Evolutionary conservation across 1,284 basidiomycete genomes (phyloP).

Genomic region (Apiotrichum gamsii): DNA sequence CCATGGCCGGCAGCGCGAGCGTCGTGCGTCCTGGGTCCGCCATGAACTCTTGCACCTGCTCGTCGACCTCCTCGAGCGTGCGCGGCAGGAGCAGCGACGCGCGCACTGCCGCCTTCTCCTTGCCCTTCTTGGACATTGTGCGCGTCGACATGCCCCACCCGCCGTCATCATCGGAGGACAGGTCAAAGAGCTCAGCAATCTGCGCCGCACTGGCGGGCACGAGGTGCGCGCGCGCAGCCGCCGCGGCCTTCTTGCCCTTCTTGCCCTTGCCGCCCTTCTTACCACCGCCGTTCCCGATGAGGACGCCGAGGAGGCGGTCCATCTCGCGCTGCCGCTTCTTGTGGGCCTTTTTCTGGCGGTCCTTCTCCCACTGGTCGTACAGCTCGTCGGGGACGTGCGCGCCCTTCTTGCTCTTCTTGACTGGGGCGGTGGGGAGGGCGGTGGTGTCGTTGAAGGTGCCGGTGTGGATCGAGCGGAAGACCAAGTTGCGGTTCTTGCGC

Average conservation of each 20-base stretch:
- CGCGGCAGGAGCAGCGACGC: conserved; percentile 7
- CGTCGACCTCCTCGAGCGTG: conserved; percentile 51
- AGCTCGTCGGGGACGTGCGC: conserved; percentile 59
- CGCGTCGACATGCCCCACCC: conserved; percentile 10
- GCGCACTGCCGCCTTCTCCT: no score
- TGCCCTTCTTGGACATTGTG: conserved; percentile 4
- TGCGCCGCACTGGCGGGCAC: conserved; percentile 35
- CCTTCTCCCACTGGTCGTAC: conserved; percentile 67
- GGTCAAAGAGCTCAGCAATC: conserved; percentile 43
- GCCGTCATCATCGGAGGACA: conserved; percentile 23
- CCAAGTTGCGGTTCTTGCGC: conserved; percentile 54
- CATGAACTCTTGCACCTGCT: conserved; percentile 65
- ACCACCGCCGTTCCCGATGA: conserved; percentile 1
- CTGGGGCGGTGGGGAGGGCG: conserved; percentile 26
- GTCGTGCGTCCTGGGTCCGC: conserved; percentile 52
- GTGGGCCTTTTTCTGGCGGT: conserved; percentile 74
- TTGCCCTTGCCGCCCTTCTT: conserved; percentile 49
- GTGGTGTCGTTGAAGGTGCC: conserved; percentile 55
- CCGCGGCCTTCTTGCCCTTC: conserved; percentile 54
- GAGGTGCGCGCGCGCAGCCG: conserved; percentile 34
- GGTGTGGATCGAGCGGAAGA: conserved; percentile 60
- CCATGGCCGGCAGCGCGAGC: conserved; percentile 68
- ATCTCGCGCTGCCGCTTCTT: conserved; percentile 60
- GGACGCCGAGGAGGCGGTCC: conserved; percentile 43
- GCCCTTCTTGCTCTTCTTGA: conserved; percentile 49